Conservation (phyloP, 768 basidiomycete species). For the Suillus brevipes region DNA sequence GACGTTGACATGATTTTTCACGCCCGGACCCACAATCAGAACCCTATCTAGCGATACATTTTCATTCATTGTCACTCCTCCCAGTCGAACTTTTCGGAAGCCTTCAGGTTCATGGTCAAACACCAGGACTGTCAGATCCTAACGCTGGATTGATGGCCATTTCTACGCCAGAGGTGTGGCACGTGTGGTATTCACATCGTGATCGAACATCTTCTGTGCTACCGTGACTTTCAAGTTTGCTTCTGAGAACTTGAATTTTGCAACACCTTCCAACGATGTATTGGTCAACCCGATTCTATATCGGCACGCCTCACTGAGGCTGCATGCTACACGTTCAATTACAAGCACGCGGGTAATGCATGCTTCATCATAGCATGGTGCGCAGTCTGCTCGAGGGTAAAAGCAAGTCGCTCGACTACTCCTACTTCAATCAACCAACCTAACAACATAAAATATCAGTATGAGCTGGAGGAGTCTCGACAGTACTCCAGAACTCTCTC, state of each 20-base stretch:
- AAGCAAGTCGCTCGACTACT: background rate
- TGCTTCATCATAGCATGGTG: background rate
- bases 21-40: background rate
- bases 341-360: constrained; percentile 1
- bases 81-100: background rate
- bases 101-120: background rate
- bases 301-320: background rate
- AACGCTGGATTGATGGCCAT: background rate
- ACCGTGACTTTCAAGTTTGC: background rate
- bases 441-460: background rate
- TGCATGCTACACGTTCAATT: background rate
- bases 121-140: background rate
- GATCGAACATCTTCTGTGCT: background rate
- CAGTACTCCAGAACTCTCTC: constrained; percentile 4
- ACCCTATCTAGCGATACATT: background rate
- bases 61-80: background rate
- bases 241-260: background rate
- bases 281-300: background rate
- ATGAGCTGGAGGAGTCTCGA: constrained; percentile 13
- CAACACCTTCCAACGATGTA: background rate
- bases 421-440: background rate
- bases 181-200: background rate
- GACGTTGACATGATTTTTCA: background rate
- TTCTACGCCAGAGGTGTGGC: background rate
- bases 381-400: background rate